phyloP scores from a whole-genome alignment of 2,329 filamentous ascomycete genomes.

The Pestalotiopsis sp. region DNA sequence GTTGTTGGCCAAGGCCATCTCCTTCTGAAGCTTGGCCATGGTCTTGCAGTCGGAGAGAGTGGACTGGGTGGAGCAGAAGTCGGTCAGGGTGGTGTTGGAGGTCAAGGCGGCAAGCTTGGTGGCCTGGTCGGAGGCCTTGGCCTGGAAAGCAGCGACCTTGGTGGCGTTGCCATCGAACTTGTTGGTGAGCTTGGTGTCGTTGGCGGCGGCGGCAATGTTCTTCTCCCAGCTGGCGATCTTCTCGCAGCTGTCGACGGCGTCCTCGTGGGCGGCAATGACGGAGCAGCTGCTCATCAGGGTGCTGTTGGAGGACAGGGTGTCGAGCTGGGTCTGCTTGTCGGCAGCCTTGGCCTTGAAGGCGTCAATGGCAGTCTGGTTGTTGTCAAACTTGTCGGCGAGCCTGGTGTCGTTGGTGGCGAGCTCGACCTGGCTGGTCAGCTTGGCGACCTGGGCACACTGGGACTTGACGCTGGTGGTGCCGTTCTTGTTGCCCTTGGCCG shows the following conservation, averaged over 20 bases:
- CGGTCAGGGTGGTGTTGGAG: constrained; percentile 37
- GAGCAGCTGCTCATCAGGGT: constrained; percentile 38
- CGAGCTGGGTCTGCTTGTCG: constrained; percentile 30
- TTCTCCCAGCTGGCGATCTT: constrained; percentile 31
- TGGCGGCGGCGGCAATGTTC: constrained; percentile 27
- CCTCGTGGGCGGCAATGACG: constrained; percentile 32
- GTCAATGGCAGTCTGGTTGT: constrained; percentile 39
- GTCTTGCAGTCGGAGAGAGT: constrained; percentile 31
- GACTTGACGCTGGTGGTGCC: constrained; percentile 31
- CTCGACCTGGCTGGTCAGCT: constrained; percentile 32
- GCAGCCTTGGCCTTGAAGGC: constrained; percentile 40
- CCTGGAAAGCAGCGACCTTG: constrained; percentile 36
- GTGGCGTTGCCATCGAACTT: constrained; percentile 39
- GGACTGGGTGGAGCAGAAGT: constrained; percentile 19
- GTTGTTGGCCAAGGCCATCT: constrained; percentile 37
- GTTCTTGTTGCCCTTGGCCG: constrained; percentile 31
- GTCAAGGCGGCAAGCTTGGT: constrained; percentile 32
- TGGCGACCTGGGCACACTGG: constrained; percentile 35
- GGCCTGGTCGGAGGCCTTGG: constrained; percentile 28
- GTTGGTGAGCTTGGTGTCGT: constrained; percentile 33
- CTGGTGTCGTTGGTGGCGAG: constrained; percentile 39
- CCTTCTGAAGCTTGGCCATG: constrained; percentile 31
- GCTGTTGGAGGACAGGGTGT: constrained; percentile 35
- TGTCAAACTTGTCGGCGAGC: constrained; percentile 34
- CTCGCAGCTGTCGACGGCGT: constrained; percentile 31